Evolutionary conservation across 2,329 filamentous ascomycete species (phyloP), one percentile per base, ranked within the genome.

Genomic region (Neonectria coccinea): DNA sequence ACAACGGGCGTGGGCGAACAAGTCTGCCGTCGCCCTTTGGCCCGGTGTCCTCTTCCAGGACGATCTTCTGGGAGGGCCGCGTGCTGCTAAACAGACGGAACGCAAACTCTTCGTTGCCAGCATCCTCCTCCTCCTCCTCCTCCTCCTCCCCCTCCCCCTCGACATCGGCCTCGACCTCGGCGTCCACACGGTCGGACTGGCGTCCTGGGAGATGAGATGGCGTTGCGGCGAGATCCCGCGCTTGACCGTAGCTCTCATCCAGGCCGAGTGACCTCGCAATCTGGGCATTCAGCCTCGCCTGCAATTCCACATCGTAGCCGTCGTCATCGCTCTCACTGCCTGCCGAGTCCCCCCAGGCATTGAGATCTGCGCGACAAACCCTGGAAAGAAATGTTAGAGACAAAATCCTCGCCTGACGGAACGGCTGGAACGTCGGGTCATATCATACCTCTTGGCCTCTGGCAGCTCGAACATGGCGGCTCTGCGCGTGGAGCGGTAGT

Each of bases 51-150:
- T 81, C 77, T 20, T 81, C 77, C 18, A 90, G 78, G 2, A 88
- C 76, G 18, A 90, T 82, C 62, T 84, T 88, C 56, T 81, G 80
- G 2, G 79, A 75, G 2, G 80, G 77, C 5, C 76, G 77, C 18
- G 83, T 77, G 48, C 80, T 79, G 66, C 83, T 82, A 73, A 90
- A 90, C 29, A 90, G 81, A 9, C 85, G 81, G 72, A 90, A 90
- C 58, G 84, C 81, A 67, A 88, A 89, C 56, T 83, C 82, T 22
- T 71, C 74, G 11, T 76, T 71, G 7, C 67, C 70, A 8, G 71
- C 76, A 14, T 78, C 71, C 7, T 63, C 66, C 14, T 73, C 70
- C 14, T 71, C 67, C 5, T 20, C 20, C 20, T 20, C 20, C 20
- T 78, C 71, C 7, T 63, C 66, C 14, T 73, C 70, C 14, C 70